These are phyloP conservation scores for Aspergillus sp. DNA, from an alignment of 2,329 filamentous ascomycete species.

Conservation along the genomic window DNA sequence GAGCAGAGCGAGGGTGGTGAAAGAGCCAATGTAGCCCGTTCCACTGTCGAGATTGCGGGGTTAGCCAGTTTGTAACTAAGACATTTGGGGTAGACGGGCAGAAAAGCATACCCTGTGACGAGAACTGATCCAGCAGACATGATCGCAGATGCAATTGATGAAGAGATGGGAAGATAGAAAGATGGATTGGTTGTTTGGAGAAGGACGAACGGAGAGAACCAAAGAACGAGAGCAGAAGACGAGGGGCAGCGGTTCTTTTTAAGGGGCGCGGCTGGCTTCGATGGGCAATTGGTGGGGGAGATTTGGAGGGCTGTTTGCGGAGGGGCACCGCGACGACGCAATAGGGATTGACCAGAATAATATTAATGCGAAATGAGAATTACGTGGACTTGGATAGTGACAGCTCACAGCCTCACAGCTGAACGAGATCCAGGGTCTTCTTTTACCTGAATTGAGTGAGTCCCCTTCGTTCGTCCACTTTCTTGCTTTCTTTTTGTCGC, in stretches of 20 bases:
- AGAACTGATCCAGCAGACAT: slow-evolving; percentile 87
- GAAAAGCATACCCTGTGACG: slow-evolving; percentile 67
- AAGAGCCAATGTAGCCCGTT: slow-evolving; percentile 98
- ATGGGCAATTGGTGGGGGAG: neutral
- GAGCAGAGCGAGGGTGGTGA: slow-evolving; percentile 87
- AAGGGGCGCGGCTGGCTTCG: neutral
- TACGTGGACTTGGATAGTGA: too few relatives aligned
- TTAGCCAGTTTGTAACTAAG: slow-evolving; percentile 10
- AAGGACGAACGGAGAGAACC: slow-evolving; percentile 4
- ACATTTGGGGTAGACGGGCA: slow-evolving; percentile 12
- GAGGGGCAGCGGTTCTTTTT: neutral
- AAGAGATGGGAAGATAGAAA: slow-evolving; percentile 1
- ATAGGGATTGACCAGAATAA: too few relatives aligned
- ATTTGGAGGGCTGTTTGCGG: too few relatives aligned
- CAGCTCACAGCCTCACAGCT: too few relatives aligned
- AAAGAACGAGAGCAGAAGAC: slow-evolving; percentile 2
- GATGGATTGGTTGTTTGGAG: slow-evolving; percentile 1
- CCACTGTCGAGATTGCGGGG: slow-evolving; percentile 56
- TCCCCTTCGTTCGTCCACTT: neutral
- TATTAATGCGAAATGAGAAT: too few relatives aligned
- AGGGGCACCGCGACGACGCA: too few relatives aligned
- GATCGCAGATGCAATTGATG: slow-evolving; percentile 12
- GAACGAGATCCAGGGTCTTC: slow-evolving; percentile 1
- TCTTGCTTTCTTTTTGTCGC: neutral
- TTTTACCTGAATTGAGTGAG: neutral